A percentile compares a stretch with the other conserved stretches of the same genome.
Evolutionary conservation across 345 rosid genomes (phyloP).

Genomic region (Eucalyptus cloeziana): DNA sequence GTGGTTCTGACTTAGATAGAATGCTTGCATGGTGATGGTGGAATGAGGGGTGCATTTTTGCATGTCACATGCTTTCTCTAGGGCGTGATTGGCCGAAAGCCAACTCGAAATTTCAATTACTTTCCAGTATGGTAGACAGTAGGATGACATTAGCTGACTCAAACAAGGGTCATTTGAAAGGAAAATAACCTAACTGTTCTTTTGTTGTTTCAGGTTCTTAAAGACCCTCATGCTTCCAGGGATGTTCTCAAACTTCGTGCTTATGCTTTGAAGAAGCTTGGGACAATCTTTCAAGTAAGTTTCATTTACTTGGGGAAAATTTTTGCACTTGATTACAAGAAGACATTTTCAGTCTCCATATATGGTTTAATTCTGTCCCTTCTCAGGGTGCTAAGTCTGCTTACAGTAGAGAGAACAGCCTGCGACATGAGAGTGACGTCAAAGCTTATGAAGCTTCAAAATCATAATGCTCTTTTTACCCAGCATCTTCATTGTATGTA

Average conservation of each 20-base stretch:
- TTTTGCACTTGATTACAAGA: not conserved
- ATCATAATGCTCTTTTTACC: not conserved
- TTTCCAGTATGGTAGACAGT: not conserved
- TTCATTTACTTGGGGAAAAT: not conserved
- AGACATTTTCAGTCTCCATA: not conserved
- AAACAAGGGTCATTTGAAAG: not conserved
- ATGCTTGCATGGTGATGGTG: not conserved
- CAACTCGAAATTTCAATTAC: not conserved
- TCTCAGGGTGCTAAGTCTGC: conserved; percentile 71
- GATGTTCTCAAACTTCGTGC: conserved; percentile 58
- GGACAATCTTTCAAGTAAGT: conserved; percentile 79
- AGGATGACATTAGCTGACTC: not conserved
- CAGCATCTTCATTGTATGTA: not conserved
- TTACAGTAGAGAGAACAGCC: conserved; percentile 70
- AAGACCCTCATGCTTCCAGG: conserved; percentile 68
- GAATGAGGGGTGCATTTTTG: not conserved
- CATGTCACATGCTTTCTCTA: not conserved
- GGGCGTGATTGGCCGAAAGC: not conserved
- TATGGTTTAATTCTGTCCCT: not conserved
- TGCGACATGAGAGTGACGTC: conserved; percentile 41
- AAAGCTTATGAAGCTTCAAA: conserved; percentile 8
- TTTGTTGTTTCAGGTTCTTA: conserved; percentile 47
- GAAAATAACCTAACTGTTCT: not conserved
- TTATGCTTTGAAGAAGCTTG: conserved; percentile 70
- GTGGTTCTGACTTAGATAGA: not conserved